Evolutionary conservation across 305 asterid genomes (phyloP).

Genomic region (Fraxinus albicans): DNA sequence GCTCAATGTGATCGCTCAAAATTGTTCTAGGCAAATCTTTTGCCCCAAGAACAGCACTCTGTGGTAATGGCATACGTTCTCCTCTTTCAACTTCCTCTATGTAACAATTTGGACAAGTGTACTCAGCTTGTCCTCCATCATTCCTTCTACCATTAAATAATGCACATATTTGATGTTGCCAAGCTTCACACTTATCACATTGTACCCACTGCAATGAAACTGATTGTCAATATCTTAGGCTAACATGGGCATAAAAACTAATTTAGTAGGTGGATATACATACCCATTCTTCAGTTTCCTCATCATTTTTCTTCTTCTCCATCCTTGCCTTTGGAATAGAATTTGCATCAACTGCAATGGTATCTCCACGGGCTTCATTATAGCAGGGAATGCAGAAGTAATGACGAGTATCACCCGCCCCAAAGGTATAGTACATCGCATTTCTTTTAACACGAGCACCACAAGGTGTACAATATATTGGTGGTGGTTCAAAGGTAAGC

Average conservation of each 20-base stretch:
- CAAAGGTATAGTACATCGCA: conserved; percentile 85
- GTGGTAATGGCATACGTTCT: conserved; percentile 77
- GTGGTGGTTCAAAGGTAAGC: conserved; percentile 92
- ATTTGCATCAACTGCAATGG: conserved; percentile 67
- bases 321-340: conserved; percentile 69
- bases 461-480: conserved; percentile 86
- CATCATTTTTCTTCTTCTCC: conserved; percentile 90
- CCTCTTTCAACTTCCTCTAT: conserved; percentile 83
- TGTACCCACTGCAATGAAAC: conserved; percentile 84
- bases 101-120: conserved; percentile 98
- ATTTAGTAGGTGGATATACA: conserved; percentile 25
- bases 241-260: conserved; percentile 11
- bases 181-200: conserved; percentile 97
- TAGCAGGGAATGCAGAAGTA: conserved; percentile 90
- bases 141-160: conserved; percentile 95
- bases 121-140: conserved; percentile 97
- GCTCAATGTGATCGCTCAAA: conserved; percentile 92
- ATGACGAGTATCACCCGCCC: conserved; percentile 88
- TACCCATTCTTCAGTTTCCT: conserved; percentile 99
- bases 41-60: conserved; percentile 97
- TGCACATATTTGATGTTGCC: conserved; percentile 99
- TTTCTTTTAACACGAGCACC: conserved; percentile 95
- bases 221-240: conserved; percentile 25
- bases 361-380: conserved; percentile 88
- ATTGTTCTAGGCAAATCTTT: conserved; percentile 86